Evolutionary conservation across 2,329 filamentous ascomycete species (phyloP).

Genomic region (Fusarium sp.): DNA sequence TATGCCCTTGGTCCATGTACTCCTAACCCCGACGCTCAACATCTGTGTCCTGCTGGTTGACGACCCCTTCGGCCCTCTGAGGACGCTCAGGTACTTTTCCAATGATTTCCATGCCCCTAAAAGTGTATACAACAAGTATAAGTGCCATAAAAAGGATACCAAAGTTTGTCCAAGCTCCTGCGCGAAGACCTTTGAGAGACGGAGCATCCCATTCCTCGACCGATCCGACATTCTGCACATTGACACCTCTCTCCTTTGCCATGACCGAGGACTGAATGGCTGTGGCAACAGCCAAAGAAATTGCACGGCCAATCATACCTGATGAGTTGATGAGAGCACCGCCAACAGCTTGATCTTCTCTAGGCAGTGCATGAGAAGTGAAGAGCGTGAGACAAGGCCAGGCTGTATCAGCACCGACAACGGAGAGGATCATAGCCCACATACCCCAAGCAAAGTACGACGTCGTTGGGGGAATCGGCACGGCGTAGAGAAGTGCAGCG

Average conservation of each 20-base stretch:
- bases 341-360: constrained; percentile 74
- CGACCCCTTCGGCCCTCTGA: constrained; percentile 39
- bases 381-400: constrained; percentile 76
- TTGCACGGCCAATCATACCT: constrained; percentile 72
- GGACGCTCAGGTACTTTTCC: constrained; percentile 54
- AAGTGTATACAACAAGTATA: constrained; percentile 59
- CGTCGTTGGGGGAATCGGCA: constrained; percentile 70
- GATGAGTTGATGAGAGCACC: constrained; percentile 76
- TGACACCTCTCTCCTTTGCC: constrained; percentile 59
- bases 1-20: background rate
- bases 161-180: constrained; percentile 66
- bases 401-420: constrained; percentile 74
- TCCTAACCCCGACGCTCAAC: constrained; percentile 29
- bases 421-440: constrained; percentile 73
- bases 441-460: constrained; percentile 77
- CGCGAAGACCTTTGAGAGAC: constrained; percentile 62
- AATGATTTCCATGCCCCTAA: constrained; percentile 65
- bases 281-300: constrained; percentile 74
- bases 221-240: constrained; percentile 59
- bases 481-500: constrained; percentile 70
- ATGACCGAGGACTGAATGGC: constrained; percentile 73
- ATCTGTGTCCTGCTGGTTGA: constrained; percentile 37
- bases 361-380: constrained; percentile 71
- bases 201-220: constrained; percentile 59
- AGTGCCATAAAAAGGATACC: constrained; percentile 60